phyloP scores from a whole-genome alignment of 2,329 filamentous ascomycete species.

The Thielaviopsis ethacetica region DNA sequence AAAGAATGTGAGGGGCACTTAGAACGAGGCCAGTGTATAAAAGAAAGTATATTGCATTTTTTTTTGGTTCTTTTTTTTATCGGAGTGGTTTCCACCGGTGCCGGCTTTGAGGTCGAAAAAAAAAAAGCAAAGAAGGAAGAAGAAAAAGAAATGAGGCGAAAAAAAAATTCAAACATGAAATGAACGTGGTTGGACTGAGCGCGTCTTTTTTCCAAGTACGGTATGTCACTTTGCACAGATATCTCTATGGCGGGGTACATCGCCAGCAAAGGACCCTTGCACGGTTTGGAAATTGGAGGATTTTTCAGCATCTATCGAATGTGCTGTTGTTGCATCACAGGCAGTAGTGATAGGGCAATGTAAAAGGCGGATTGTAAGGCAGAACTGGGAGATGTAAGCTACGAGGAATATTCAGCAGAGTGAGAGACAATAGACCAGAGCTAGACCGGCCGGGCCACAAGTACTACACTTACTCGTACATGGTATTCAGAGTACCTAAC shows the following conservation, averaged over 20 bases:
- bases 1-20: no score
- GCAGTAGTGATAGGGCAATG: no score
- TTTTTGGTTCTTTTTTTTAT: background rate
- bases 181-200: background rate
- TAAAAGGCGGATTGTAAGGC: no score
- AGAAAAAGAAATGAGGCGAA: background rate
- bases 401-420: no score
- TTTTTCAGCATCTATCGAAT: no score
- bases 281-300: background rate
- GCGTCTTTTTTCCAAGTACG: background rate
- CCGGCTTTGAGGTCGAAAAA: background rate
- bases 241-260: background rate
- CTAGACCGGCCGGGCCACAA: no score
- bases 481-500: no score
- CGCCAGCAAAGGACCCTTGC: background rate
- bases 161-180: background rate
- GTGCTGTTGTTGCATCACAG: no score
- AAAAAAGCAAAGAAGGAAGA: background rate
- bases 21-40: background rate
- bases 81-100: background rate
- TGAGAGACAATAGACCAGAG: no score
- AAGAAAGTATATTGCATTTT: background rate
- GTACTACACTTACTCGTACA: no score
- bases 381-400: no score
- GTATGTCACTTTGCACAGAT: background rate